Evolutionary conservation across 1,284 basidiomycete genomes (phyloP), one percentile per base, ranked within the genome.

Genomic region (Malassezia brasiliensis): DNA sequence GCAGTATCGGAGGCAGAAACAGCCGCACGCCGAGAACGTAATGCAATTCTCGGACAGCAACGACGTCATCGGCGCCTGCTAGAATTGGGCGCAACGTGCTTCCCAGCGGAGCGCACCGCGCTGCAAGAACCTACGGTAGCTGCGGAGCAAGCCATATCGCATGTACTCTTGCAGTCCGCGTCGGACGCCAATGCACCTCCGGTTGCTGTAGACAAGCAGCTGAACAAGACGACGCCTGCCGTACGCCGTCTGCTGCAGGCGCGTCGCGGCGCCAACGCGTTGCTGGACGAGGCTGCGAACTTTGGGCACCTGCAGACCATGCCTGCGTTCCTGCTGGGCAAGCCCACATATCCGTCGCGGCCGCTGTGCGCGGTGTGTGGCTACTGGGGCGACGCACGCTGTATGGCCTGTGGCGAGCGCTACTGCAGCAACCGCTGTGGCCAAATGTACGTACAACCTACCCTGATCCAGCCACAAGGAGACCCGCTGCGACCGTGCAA

Each of bases 191-290:
- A 52, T 19, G 46, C 55, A 7, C 54, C 54, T 6, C 54, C 40
- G 12, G 55, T 57, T 0, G 41, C 45, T 10, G 46, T 39, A 1
- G 55, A 57, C 8, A 34, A 36, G 12, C 19, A 48, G 14, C 6
- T 50, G 38, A 28, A 41, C 36, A 44, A 50, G 15, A 57, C 47
- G 15, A 48, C 31, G 8, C 20, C 55, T 1, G 50, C 37, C 12
- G 55, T 57, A 10, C 55, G 55, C 14, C 55, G 55, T 15, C 36
- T 57, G 19, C 39, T 57, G 15, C 25, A 31, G 4, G 9, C 49
- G 55, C 55, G 55, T 12, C 55, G 55, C 42, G 55, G 55, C 42
- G 55, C 55, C 7, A 48, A 52, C 14, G 55, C 55, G 11, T 36
- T 57, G n/a, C 45, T 57, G 19, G 50, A 50, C 22, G 55, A 57